A percentile compares a stretch with the other conserved stretches of the same genome.
phyloP scores from a whole-genome alignment of 2,329 filamentous ascomycete species.

The Fusarium sororula region DNA sequence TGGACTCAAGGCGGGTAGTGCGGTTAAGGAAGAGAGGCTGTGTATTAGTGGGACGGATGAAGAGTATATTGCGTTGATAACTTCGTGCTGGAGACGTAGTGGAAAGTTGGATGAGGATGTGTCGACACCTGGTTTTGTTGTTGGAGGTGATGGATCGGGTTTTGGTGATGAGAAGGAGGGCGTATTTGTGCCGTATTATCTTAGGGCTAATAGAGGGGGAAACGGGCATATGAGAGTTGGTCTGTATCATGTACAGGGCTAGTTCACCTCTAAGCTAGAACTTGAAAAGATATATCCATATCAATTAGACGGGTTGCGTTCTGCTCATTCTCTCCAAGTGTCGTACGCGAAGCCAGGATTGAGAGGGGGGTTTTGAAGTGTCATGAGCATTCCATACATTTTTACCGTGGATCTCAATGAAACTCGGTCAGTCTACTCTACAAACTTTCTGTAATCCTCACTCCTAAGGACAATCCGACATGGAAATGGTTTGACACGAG shows the following conservation, averaged over 20 bases:
- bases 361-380: rapidly evolving
- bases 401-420: rapidly evolving
- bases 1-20: neutral
- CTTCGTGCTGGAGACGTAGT: slow-evolving; percentile 6
- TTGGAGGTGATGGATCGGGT: rapidly evolving
- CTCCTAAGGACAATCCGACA: neutral
- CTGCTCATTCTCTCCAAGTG: rapidly evolving
- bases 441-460: neutral
- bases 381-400: rapidly evolving
- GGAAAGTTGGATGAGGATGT: neutral
- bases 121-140: neutral
- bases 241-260: neutral
- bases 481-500: slow-evolving; percentile 3
- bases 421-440: neutral
- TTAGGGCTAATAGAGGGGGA: slow-evolving; percentile 11
- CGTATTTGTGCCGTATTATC: slow-evolving; percentile 17
- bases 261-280: rapidly evolving
- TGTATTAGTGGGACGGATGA: neutral
- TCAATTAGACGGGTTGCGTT: neutral
- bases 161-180: neutral
- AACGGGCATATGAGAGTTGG: slow-evolving; percentile 34
- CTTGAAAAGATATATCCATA: rapidly evolving
- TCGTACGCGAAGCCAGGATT: rapidly evolving
- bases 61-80: slow-evolving; percentile 16
- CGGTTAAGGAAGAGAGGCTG: slow-evolving; percentile 1